Percentiles rank a stretch among this genome's conserved stretches.
phyloP scores from a whole-genome alignment of 371 early-diverging fungal species.

The Dinochytrium kinnereticum region DNA sequence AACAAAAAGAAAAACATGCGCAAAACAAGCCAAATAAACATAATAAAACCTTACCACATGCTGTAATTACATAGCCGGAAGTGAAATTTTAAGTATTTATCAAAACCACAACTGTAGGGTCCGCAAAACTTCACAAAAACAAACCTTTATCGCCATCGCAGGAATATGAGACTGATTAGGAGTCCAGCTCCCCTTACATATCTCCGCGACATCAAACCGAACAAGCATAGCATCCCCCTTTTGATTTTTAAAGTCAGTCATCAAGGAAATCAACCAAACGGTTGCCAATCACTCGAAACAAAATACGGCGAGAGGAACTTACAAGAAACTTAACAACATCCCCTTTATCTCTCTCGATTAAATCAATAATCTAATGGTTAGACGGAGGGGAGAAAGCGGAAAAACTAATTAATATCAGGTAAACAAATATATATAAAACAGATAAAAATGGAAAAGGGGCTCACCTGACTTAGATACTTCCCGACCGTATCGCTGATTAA shows the following conservation, averaged over 20 bases:
- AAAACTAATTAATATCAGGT: background rate
- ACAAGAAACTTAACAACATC: slow-evolving; percentile 22
- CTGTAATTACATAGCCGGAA: no score
- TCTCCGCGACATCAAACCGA: slow-evolving; percentile 2
- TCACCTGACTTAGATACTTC: slow-evolving; percentile 16
- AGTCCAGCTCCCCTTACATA: background rate
- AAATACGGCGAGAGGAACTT: background rate
- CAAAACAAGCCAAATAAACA: background rate
- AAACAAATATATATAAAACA: background rate
- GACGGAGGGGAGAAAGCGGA: background rate
- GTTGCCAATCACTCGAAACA: background rate
- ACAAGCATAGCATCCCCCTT: slow-evolving; percentile 18
- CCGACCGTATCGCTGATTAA: slow-evolving; percentile 17
- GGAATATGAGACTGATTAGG: background rate
- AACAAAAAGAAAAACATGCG: background rate
- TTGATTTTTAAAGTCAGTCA: background rate
- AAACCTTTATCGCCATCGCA: background rate
- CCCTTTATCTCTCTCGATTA: slow-evolving; percentile 14
- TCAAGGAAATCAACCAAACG: background rate
- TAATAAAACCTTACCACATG: slow-evolving; percentile 6
- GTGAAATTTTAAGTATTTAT: background rate
- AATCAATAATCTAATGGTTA: slow-evolving; percentile 2
- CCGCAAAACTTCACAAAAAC: background rate
- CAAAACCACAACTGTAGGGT: background rate
- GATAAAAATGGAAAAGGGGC: background rate